Evolutionary conservation across 148 eudicot species (phyloP), one percentile per base, ranked within the genome.

Genomic region (Fagopyrum tataricum): DNA sequence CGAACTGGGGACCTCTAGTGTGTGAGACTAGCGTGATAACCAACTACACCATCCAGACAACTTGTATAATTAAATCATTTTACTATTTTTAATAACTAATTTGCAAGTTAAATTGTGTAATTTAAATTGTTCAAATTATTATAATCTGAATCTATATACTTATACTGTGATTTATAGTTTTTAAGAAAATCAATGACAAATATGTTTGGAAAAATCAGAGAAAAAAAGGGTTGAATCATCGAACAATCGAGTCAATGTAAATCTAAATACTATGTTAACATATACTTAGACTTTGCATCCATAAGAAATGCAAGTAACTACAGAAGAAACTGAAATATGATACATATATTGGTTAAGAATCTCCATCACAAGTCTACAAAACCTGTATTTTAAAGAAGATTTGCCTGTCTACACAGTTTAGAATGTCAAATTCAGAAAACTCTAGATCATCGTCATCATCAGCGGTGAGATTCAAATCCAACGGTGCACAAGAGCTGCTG

Each of bases 1-100:
- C 97, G 96, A 94, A 94, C 97, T 87, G 97, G 93, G 98, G 97
- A 91, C 98, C 98, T 94, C 89, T 88, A 89, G 96, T 88, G 98
- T 94, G 97, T 90, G 97, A 94, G 97, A 89, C 98, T 94, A 94
- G 89, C 96, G 96, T 89, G 98, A 94, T 94, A 94, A 94, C 96
- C 93, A 24, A 89, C 97, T 91, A 94, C 97, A 91, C 98, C 90
- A 87, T 91, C 90, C 90, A 90, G 95, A 90, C 91, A n/a, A n/a
- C 64, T 48, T 48, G 0, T 14, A 48, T 48, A 4, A 0, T 1
- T 13, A 0, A 48, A 13, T 12, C 3, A 21, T 56, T 7, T 53
- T 8, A 53, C 1, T 5, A 48, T 12, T 48, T 11, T 0, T 13
- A 48, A 5, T 48, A 5, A 48, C 15, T 48, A 4, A 48, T 14